phyloP scores from a whole-genome alignment of 73 alveolate genomes.

The Urostyla sp. region DNA sequence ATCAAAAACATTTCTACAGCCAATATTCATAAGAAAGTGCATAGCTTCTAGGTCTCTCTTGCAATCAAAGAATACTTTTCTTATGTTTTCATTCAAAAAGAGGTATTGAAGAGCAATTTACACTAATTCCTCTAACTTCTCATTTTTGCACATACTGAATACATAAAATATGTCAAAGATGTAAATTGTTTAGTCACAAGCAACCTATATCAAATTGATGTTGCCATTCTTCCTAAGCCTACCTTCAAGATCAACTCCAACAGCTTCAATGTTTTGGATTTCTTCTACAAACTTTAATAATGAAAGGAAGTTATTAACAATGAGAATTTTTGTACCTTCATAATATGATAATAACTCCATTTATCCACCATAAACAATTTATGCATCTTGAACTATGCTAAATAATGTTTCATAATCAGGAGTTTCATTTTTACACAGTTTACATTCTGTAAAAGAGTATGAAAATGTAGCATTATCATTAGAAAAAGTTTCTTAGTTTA shows the following conservation, averaged over 20 bases:
- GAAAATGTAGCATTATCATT: too few relatives aligned
- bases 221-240: constrained; percentile 27
- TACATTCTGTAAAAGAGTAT: too few relatives aligned
- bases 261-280: neutral
- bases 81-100: constrained; percentile 13
- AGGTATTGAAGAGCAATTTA: neutral
- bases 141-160: neutral
- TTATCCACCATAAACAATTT: constrained; percentile 8
- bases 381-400: neutral
- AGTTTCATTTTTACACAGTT: neutral
- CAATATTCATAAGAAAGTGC: constrained; percentile 30
- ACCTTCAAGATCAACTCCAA: constrained; percentile 62
- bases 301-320: constrained; percentile 36
- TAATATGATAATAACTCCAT: constrained; percentile 1
- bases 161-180: constrained; percentile 46
- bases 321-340: neutral
- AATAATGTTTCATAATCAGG: neutral
- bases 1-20: constrained; percentile 20
- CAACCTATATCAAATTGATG: constrained; percentile 47
- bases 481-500: too few relatives aligned
- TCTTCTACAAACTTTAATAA: neutral
- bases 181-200: constrained; percentile 8
- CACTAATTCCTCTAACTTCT: neutral
- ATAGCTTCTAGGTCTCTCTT: constrained; percentile 60
- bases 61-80: constrained; percentile 64